These are phyloP conservation scores for Paraurostyla sp. DNA, from an alignment of 73 alveolate genomes.

Conservation along the genomic window DNA sequence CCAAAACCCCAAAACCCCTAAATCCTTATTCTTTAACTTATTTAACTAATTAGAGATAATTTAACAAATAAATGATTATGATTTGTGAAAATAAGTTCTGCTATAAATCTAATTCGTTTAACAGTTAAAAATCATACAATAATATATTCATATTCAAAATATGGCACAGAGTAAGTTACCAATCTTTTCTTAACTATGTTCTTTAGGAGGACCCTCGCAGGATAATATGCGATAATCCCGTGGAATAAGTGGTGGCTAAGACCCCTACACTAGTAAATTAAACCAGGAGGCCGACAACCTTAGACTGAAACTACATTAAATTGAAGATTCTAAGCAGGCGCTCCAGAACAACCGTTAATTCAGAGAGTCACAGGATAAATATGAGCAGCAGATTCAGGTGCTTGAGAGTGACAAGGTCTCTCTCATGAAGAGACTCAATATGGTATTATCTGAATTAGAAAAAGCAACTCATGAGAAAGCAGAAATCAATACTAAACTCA, in stretches of 20 bases:
- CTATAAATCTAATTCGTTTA: not conserved
- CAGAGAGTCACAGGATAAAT: slow-evolving; percentile 65
- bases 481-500: slow-evolving; percentile 49
- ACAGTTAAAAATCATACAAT: slow-evolving; percentile 29
- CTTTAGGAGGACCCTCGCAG: slow-evolving; percentile 5
- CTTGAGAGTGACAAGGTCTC: slow-evolving; percentile 68
- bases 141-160: slow-evolving; percentile 44
- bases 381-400: slow-evolving; percentile 24
- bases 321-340: slow-evolving; percentile 52
- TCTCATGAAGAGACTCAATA: slow-evolving; percentile 71
- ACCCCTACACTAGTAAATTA: not conserved
- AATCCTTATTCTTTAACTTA: no score
- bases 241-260: not conserved
- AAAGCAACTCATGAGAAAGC: slow-evolving; percentile 70
- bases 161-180: slow-evolving; percentile 43
- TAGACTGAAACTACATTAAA: not conserved
- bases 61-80: no score
- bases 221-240: not conserved
- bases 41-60: no score
- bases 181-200: not conserved
- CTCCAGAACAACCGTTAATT: slow-evolving; percentile 58
- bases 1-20: no score
- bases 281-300: slow-evolving; percentile 17
- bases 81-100: no score
- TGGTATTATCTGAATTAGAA: slow-evolving; percentile 71